Percentiles rank a stretch among this genome's conserved stretches.
These are phyloP conservation scores for Ailanthus altissimus DNA, from an alignment of 345 rosid species.

Conservation along the genomic window DNA sequence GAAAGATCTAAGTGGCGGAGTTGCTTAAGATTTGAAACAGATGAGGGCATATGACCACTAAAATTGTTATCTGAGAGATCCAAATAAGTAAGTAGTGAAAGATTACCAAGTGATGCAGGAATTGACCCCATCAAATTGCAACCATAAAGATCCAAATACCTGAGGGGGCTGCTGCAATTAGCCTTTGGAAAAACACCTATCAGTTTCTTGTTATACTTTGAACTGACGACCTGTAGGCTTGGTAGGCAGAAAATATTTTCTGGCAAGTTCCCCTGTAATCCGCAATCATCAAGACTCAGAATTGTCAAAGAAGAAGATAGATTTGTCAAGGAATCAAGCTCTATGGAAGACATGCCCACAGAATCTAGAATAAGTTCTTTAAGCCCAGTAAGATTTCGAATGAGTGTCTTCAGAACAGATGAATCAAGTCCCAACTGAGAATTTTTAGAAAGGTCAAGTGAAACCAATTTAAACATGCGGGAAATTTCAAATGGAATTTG, in stretches of 20 bases:
- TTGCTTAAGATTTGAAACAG: neutral
- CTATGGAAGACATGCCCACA: neutral
- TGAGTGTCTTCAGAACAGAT: neutral
- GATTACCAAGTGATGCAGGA: conserved; percentile 15
- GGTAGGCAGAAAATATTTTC: neutral
- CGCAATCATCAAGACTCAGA: neutral
- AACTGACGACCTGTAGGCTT: neutral
- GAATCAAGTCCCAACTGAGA: neutral
- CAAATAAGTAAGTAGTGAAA: neutral
- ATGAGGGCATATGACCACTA: conserved; percentile 27
- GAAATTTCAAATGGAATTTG: conserved; percentile 21
- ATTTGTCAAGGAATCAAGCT: neutral
- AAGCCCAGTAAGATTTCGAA: neutral
- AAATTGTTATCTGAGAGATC: conserved; percentile 7
- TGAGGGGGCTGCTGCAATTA: conserved; percentile 12
- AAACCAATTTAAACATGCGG: conserved; percentile 1
- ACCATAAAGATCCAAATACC: neutral
- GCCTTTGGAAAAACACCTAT: conserved; percentile 15
- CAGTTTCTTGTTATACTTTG: neutral
- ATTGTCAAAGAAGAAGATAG: neutral
- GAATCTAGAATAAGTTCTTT: neutral
- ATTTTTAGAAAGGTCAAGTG: neutral
- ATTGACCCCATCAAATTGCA: conserved; percentile 17
- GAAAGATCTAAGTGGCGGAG: neutral
- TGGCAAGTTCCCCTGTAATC: neutral